Conservation (phyloP, 306 rosid species). For the Rosa persica region DNA sequence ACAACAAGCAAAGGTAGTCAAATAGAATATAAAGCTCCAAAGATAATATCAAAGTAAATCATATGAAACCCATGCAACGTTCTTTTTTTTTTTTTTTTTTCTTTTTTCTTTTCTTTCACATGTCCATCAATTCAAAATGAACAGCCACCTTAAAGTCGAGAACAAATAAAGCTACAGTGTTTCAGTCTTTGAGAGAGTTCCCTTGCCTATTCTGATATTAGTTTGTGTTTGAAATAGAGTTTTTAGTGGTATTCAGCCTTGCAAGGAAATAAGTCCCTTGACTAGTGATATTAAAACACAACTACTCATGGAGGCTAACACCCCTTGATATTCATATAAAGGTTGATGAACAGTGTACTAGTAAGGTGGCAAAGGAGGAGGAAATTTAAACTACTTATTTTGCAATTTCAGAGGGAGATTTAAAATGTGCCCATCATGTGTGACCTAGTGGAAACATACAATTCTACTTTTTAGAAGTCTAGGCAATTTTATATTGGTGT, state of each 20-base stretch:
- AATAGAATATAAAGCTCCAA: background rate
- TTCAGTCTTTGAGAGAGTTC: background rate
- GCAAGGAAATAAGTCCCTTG: background rate
- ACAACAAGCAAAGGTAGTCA: background rate
- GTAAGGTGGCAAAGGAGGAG: conserved; percentile 3
- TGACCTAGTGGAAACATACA: background rate
- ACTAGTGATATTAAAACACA: background rate
- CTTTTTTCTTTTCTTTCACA: background rate
- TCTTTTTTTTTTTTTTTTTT: background rate
- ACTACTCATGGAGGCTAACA: background rate
- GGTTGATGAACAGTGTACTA: background rate
- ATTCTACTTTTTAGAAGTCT: background rate
- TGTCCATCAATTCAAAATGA: background rate
- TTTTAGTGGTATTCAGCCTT: background rate
- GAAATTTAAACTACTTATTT: background rate
- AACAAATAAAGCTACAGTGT: background rate
- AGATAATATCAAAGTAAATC: background rate
- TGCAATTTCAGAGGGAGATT: background rate
- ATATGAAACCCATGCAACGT: background rate
- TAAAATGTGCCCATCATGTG: background rate
- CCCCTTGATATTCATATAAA: background rate
- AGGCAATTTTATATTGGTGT: background rate
- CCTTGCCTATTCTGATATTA: background rate
- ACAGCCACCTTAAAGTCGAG: background rate
- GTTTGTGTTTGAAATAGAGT: background rate